Base-by-base conservation (phyloP, 495 filamentous ascomycete genomes). In the Daldinia decipiens region DNA sequence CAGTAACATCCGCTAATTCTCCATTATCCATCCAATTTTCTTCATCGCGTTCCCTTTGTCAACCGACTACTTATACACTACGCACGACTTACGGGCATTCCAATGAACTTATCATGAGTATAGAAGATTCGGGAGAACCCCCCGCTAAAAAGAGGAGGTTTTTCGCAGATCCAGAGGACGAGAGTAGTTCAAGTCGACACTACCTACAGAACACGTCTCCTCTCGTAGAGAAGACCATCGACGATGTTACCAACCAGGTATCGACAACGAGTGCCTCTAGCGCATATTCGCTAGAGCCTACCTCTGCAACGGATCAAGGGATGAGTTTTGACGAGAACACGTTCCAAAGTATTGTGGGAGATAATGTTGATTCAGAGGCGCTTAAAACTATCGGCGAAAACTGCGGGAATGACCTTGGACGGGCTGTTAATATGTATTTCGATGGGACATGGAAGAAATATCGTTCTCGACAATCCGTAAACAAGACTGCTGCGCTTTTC, bases 371-470 rank as follows among this genome's bases (percentile, higher is more conserved):
- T 9, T 55, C 77, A 0, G 82, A 86, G 19, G 77, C 83, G 1
- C 74, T 93, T 17, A 67, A 77, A 6, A 79, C 79, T 15, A 85
- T 94, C 31, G 82, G 80, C 32, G 75, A 83, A n/a, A 82, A 84
- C n/a, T 87, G 90, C 13, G 86, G 85, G 4, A 82, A 87, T 63
- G 81, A 90, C 65, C 76, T 93, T 8, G 88, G 92, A 74, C 81
- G 84, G 71, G 91, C 91, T 6, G 86, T 94, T 60, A 92, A 92
- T 71, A 91, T 97, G 81, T 99, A 94, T 75, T 90, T 97, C 55
- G 95, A 99, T 71, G 95, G 94, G 13, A 97, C 94, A 5, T 98
- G 93, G 93, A 94, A 90, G 72, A 86, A 77, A 1, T 70, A 82
- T 15, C 74, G 57, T 19, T 47, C 29, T 11, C 55, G 6, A 27